Evolutionary conservation across 495 filamentous ascomycete species (phyloP), one percentile per base, ranked within the genome.

Genomic region (Penicillium herquei): DNA sequence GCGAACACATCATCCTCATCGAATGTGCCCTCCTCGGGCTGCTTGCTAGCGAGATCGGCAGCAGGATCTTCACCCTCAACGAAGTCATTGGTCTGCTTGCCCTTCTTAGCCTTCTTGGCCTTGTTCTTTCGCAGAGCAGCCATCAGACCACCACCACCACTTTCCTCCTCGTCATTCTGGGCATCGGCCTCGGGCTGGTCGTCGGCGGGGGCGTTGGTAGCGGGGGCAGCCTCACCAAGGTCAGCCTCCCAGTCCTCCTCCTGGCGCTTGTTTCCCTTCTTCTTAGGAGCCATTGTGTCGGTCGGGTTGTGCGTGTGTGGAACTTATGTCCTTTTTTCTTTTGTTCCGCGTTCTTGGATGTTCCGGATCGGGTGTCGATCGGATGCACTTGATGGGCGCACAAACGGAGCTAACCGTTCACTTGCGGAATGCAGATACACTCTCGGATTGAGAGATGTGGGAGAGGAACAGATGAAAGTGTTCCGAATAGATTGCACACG

Each of bases 231-330:
- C 74, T 96, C 95, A 58, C 90, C 93, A 12, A 97, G 79, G n/a
- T 96, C 94, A 37, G 89, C 85, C 65, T 99, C 94, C 94, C 95
- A 98, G 77, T 96, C 91, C 67, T 96, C 90, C 65, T 89, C 82
- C 64, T 82, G 87, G 74, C 88, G 90, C 77, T 90, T 96, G 70
- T 86, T 87, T 72, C 85, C 87, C 81, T 96, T 94, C 81, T 95
- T 96, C 77, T 96, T 97, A 39, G 92, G 92, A 60, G 91, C 78
- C 92, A 97, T 96, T 54, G 41, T 61, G 52, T 56, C 52, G 42
- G 31, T 33, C 40, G 16, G 6, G 14, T 34, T 11, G 31, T 35
- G 9, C 5, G 16, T 51, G 30, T 41, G 17, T 7, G 21, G 21
- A 26, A 26, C 21, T 26, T 26, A 26, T 26, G 21, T 8, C 10